Evolutionary conservation across 139 green algal genomes (phyloP).

Genomic region (Coccomyxa sp.): DNA sequence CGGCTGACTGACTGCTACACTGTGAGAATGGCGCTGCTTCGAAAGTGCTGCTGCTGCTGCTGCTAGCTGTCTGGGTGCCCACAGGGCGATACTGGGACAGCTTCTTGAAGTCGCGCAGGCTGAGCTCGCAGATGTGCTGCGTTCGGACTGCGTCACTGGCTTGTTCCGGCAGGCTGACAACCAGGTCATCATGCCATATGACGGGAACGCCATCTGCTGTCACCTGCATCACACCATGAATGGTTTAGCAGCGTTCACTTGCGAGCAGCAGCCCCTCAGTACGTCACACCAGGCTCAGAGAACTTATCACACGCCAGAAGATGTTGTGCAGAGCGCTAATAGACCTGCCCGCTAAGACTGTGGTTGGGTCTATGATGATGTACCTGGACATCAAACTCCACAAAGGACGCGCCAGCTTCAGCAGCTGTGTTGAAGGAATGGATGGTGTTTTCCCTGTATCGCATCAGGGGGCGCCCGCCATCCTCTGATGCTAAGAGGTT

Average conservation of each 20-base stretch:
- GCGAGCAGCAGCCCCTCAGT: too few relatives aligned
- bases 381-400: conserved; percentile 85
- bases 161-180: conserved; percentile 47
- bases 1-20: not conserved
- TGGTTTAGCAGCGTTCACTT: not conserved
- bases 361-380: not conserved
- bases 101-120: conserved; percentile 53
- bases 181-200: conserved; percentile 80
- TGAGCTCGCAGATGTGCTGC: conserved; percentile 52
- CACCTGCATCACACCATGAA: conserved; percentile 33
- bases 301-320: not conserved
- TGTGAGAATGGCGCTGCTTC: not conserved
- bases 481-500: conserved; percentile 35
- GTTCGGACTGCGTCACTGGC: conserved; percentile 12
- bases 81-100: conserved; percentile 21
- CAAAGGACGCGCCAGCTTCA: conserved; percentile 62
- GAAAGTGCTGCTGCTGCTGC: not conserved
- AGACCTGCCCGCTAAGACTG: too few relatives aligned
- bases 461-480: conserved; percentile 6
- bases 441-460: conserved; percentile 78
- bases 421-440: conserved; percentile 60
- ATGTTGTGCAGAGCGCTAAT: not conserved
- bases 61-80: not conserved
- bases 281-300: not conserved
- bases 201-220: conserved; percentile 70